Base-by-base conservation (phyloP, 345 rosid genomes). In the Sonneratia caseolaris region DNA sequence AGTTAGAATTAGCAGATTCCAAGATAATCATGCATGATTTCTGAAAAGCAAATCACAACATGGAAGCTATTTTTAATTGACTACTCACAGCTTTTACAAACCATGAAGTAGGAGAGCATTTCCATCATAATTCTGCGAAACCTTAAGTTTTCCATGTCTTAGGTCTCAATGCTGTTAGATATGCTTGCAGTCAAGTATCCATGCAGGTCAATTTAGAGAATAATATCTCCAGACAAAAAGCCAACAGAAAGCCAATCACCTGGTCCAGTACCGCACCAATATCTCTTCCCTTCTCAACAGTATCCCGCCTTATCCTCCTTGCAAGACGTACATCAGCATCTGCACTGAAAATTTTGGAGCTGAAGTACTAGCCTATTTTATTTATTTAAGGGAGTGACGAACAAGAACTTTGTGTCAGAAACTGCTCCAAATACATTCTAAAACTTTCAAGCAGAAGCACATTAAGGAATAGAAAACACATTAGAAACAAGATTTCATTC, bases 281-380 rank as follows among this genome's bases (percentile, higher is more conserved):
- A 82, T 92, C 97, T 86, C 97, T 86, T 73, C 89, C 86, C 81
- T 92, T 91, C 77, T 90, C 91, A 66, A 79, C 91, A 59, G 95
- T 95, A 85, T 92, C 97, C 77, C 97, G 87, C 82, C 88, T 85
- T 79, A 95, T 95, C 82, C 97, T 90, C 86, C 99, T 90, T 67
- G 97, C 97, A 84, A 95, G 80, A 65, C 97, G 97, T 72, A 95
- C 99, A 83, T 95, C 99, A 82, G 99, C 92, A 88, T 95, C 99
- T 95, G 91, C 90, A 67, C 88, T 86, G 83, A 82, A 8, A 77
- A 80, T 24, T 70, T 80, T 78, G 57, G 71, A 72, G 78, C 69
- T 87, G 72, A 81, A 81, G 81, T 78, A 73, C 78, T 42, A 43
- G 37, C 70, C 48, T 4, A 24, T 43, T 43, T 42, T 3, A 37